Evolutionary conservation across 2,329 filamentous ascomycete genomes (phyloP), one percentile per base, ranked within the genome.

Genomic region (Sporothrix sp.): DNA sequence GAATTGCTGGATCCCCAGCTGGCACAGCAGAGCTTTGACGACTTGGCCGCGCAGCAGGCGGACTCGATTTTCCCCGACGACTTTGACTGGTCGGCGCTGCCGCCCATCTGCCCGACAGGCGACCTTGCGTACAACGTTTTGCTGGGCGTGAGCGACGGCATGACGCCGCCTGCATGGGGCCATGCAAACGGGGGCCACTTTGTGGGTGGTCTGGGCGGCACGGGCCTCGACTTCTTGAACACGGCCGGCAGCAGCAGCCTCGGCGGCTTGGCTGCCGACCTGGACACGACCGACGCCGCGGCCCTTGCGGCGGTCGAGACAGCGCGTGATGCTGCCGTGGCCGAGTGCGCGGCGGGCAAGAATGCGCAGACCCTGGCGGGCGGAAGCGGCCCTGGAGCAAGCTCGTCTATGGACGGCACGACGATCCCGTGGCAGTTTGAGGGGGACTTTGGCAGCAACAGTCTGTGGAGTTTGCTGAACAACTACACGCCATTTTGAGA

Each of bases 121-220:
- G 78, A 81, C 56, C 64, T 82, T 5, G 63, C 78, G 1, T 80
- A 74, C 58, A 77, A 81, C 55, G 72, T 80, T 30, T 64, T 81
- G 4, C 70, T 67, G 11, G 72, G 68, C n/a, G 64, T 70, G 10
- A 58, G 60, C 50, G 56, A 52, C 18, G 50, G 36, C 7, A 7
- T 48, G 14, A n/a, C 37, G 20, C 54, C 61, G 33, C 33, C 42
- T n/a, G 32, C 59, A 23, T 55, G 56, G 51, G 51, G 53, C 25
- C n/a, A n/a, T n/a, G n/a, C n/a, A n/a, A n/a, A 32, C 6, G 40
- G 36, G 7, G 40, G 32, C 23, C 16, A 28, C 9, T 8, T 43
- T 21, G n/a, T 50, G 30, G 48, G 18, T 8, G 27, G 48, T 20
- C 4, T 35, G 4, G 30, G 48, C 32, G 30, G 48, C 32, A 44